These are phyloP conservation scores for Penicillium oxalicum DNA, from an alignment of 2,329 filamentous ascomycete species.

Conservation along the genomic window DNA sequence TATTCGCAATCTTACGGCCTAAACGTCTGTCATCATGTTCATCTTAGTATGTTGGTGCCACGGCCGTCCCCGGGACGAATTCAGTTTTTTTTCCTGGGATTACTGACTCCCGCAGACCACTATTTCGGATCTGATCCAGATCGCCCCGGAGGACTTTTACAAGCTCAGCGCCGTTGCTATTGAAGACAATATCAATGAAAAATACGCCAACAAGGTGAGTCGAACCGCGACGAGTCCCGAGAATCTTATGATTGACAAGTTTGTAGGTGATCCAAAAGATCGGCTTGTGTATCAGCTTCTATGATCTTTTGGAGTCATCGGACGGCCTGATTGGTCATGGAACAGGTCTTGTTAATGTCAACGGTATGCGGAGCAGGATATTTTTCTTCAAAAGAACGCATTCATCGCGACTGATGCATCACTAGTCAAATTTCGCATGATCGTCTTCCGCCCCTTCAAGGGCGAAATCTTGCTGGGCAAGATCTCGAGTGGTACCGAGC, in stretches of 20 bases:
- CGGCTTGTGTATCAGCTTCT: constrained; percentile 87
- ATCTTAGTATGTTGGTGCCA: constrained; percentile 40
- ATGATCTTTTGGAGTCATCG: constrained; percentile 81
- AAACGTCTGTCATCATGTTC: constrained; percentile 37
- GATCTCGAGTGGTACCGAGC: constrained; percentile 67
- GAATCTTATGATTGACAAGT: not conserved
- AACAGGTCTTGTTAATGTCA: constrained; percentile 87
- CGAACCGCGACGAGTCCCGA: not conserved
- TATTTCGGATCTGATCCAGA: constrained; percentile 88
- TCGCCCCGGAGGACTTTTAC: constrained; percentile 79
- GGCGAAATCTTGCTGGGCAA: constrained; percentile 82
- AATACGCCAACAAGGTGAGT: constrained; percentile 83
- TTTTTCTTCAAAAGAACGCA: not conserved
- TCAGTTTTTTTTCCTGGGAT: constrained; percentile 16
- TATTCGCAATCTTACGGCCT: too few species aligned
- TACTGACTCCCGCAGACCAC: constrained; percentile 60
- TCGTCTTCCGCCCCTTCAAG: constrained; percentile 94
- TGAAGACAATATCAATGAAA: constrained; percentile 93
- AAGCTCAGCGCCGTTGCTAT: constrained; percentile 76
- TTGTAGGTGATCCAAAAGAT: constrained; percentile 81
- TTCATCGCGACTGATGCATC: constrained; percentile 1
- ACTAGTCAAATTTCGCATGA: constrained; percentile 80
- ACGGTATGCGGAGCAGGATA: constrained; percentile 52
- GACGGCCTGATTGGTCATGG: constrained; percentile 93
- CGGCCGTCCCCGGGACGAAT: not conserved